Percentiles rank a stretch among this genome's conserved stretches.
These are phyloP conservation scores for Fusarium sp. DNA, from an alignment of 2,329 filamentous ascomycete species.

Conservation along the genomic window DNA sequence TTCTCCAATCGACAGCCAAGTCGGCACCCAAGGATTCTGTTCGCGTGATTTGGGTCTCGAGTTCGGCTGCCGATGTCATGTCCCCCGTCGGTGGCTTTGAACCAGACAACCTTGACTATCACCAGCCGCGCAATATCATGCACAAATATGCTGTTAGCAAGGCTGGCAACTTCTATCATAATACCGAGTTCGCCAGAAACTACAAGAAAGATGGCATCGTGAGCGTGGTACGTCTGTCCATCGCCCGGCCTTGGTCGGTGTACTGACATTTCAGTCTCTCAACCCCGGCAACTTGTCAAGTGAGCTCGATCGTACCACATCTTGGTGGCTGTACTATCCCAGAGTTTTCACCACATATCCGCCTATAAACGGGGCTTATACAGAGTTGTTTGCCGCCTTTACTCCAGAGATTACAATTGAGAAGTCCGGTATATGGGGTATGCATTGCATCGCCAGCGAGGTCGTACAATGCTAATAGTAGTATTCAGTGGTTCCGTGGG, in stretches of 20 bases:
- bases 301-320: constrained; percentile 40
- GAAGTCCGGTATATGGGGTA: constrained; percentile 48
- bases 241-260: accelerated
- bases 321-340: constrained; percentile 38
- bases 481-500: constrained; percentile 46
- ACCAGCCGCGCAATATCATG: constrained; percentile 33
- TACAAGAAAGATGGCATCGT: constrained; percentile 44
- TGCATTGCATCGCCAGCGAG: neutral
- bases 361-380: constrained; percentile 56
- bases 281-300: constrained; percentile 39
- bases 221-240: constrained; percentile 29
- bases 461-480: constrained; percentile 2
- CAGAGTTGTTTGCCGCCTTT: constrained; percentile 57
- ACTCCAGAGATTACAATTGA: constrained; percentile 54
- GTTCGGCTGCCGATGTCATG: constrained; percentile 43
- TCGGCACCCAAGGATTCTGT: constrained; percentile 45
- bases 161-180: constrained; percentile 46
- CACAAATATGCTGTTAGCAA: constrained; percentile 47
- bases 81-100: constrained; percentile 39
- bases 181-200: constrained; percentile 44
- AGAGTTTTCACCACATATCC: constrained; percentile 34
- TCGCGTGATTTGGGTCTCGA: constrained; percentile 47
- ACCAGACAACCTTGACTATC: constrained; percentile 44
- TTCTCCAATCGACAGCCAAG: constrained; percentile 48
- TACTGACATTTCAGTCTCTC: constrained; percentile 27